Percentiles rank a stretch among this genome's conserved stretches.
These are phyloP conservation scores for Protostelium mycophagum DNA, from an alignment of 78 protist species.

Conservation along the genomic window DNA sequence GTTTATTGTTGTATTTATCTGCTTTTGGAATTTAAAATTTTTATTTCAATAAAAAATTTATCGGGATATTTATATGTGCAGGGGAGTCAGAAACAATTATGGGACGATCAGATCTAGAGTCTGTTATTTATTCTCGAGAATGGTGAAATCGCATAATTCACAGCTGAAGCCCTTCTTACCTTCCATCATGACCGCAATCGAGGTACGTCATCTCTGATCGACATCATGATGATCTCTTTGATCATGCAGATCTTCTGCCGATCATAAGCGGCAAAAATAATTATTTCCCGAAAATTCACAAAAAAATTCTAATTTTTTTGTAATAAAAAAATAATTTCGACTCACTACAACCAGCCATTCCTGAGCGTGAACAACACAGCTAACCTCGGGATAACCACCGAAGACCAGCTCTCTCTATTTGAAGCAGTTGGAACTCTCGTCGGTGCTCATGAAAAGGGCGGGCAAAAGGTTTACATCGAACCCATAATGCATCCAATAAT, in stretches of 20 bases:
- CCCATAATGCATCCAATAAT: neutral
- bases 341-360: neutral
- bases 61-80: neutral
- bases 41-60: no score
- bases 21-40: no score
- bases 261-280: no score
- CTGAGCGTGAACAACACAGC: neutral
- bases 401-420: neutral
- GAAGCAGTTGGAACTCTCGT: neutral
- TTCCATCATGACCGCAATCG: neutral
- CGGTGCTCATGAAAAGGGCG: neutral
- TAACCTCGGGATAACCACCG: neutral
- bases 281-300: no score
- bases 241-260: neutral
- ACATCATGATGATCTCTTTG: neutral
- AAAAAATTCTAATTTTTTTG: no score
- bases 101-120: neutral
- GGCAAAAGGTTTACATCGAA: neutral
- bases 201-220: neutral
- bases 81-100: neutral
- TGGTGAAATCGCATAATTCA: neutral
- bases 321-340: no score
- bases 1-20: no score
- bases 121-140: neutral
- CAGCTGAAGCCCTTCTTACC: neutral